A percentile compares a stretch with the other conserved stretches of the same genome.
These are phyloP conservation scores for Laburnicola sp. DNA, from an alignment of 2,329 filamentous ascomycete genomes.

Conservation along the genomic window DNA sequence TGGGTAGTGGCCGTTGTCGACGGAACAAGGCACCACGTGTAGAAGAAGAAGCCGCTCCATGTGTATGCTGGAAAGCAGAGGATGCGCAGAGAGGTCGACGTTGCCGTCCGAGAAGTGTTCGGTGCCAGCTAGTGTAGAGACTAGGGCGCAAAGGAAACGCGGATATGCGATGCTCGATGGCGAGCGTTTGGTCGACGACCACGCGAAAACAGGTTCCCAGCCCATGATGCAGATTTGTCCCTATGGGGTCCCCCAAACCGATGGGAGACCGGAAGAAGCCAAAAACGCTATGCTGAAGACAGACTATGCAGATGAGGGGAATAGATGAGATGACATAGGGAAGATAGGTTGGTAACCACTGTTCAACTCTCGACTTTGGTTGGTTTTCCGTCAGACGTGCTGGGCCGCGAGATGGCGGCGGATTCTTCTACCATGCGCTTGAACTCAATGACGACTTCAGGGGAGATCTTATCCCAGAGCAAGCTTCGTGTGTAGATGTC, in stretches of 20 bases:
- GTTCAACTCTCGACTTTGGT: conserved; percentile 39
- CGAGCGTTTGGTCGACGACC: conserved; percentile 16
- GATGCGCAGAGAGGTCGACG: conserved; percentile 27
- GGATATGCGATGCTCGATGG: conserved; percentile 26
- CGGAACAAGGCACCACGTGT: conserved; percentile 21
- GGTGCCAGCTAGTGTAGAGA: conserved; percentile 1
- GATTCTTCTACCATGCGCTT: conserved; percentile 85
- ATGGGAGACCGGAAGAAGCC: conserved; percentile 28
- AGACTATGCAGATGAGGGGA: conserved; percentile 33
- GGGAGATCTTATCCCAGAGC: conserved; percentile 91
- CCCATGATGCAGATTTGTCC: conserved; percentile 43
- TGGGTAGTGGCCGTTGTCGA: conserved; percentile 9
- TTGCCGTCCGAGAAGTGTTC: conserved; percentile 39
- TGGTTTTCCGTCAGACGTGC: conserved; percentile 32
- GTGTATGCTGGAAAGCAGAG: conserved; percentile 17
- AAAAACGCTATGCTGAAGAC: conserved; percentile 42
- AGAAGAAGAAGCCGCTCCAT: conserved; percentile 31
- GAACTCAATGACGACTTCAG: conserved; percentile 90
- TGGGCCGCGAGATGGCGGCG: conserved; percentile 46
- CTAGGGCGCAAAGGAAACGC: conserved; percentile 1
- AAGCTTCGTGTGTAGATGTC: conserved; percentile 92
- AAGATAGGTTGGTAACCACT: conserved; percentile 14
- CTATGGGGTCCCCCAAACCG: conserved; percentile 24
- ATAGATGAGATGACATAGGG: conserved; percentile 28
- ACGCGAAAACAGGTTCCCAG: conserved; percentile 25